A percentile compares a stretch with the other conserved stretches of the same genome.
phyloP scores from a whole-genome alignment of 2,329 filamentous ascomycete species.

The Pyricularia grisea region DNA sequence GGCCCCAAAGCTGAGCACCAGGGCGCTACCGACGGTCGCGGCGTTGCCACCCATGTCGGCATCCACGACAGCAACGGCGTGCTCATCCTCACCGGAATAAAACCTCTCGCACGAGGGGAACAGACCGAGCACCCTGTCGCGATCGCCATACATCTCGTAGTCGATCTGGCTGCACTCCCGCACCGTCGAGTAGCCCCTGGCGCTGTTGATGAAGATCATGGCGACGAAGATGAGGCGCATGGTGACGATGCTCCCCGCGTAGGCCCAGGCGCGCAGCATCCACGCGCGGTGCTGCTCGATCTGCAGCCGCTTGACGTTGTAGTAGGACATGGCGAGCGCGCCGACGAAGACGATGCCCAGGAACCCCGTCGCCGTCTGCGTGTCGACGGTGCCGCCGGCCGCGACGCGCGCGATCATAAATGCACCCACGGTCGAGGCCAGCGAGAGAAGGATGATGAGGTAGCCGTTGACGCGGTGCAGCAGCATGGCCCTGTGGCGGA shows the following conservation, averaged over 20 bases:
- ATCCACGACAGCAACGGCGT: background rate
- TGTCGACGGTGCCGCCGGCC: conserved; percentile 44
- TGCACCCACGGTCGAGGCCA: conserved; percentile 35
- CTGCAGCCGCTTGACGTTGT: conserved; percentile 38
- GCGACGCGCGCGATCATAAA: conserved; percentile 41
- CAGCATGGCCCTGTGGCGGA: conserved; percentile 36
- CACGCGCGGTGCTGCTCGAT: conserved; percentile 55
- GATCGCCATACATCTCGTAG: conserved; percentile 22
- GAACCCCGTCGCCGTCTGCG: conserved; percentile 33
- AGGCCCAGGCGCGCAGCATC: conserved; percentile 50
- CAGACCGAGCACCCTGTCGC: conserved; percentile 15
- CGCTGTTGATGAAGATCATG: conserved; percentile 25
- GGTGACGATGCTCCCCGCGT: conserved; percentile 43
- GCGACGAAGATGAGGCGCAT: conserved; percentile 35
- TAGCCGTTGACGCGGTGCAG: conserved; percentile 56
- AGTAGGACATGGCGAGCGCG: conserved; percentile 10
- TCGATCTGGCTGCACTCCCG: conserved; percentile 39
- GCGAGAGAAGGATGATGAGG: conserved; percentile 35
- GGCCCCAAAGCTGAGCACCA: conserved; percentile 40
- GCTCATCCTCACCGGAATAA: background rate
- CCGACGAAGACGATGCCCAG: conserved; percentile 33
- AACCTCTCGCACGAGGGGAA: conserved; percentile 34
- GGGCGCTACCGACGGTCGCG: conserved; percentile 26
- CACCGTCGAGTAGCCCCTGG: conserved; percentile 16
- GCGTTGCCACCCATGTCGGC: conserved; percentile 13